These are phyloP conservation scores for Alternaria triticina DNA, from an alignment of 2,329 filamentous ascomycete genomes.

Conservation along the genomic window DNA sequence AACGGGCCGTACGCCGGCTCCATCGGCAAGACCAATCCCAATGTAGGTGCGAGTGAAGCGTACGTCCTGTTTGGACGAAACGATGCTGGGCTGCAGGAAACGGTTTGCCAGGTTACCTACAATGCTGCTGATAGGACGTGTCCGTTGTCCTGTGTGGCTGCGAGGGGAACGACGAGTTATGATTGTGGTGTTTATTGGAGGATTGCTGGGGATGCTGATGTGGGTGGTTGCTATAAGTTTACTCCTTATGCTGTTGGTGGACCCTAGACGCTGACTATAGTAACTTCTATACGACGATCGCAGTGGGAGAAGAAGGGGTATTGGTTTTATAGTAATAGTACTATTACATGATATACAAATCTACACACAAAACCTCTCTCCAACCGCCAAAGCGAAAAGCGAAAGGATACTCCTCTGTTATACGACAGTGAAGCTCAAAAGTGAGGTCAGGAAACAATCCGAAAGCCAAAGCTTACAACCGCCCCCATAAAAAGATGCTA, in stretches of 20 bases:
- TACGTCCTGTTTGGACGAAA: too few relatives aligned
- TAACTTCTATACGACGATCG: background rate
- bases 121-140: background rate
- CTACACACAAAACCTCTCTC: background rate
- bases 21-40: background rate
- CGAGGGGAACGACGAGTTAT: background rate
- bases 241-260: background rate
- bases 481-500: background rate
- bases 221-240: background rate
- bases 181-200: background rate
- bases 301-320: fast-evolving
- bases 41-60: background rate
- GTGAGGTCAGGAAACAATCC: background rate
- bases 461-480: background rate
- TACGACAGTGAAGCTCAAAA: background rate
- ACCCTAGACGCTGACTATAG: background rate
- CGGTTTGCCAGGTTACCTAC: background rate
- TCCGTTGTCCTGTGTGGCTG: background rate
- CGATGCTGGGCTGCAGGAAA: background rate
- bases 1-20: background rate
- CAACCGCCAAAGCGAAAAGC: background rate
- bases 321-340: background rate
- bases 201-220: background rate
- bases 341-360: background rate
- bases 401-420: background rate